phyloP scores from a whole-genome alignment of 1,284 basidiomycete genomes.

The Leccinum huronense region DNA sequence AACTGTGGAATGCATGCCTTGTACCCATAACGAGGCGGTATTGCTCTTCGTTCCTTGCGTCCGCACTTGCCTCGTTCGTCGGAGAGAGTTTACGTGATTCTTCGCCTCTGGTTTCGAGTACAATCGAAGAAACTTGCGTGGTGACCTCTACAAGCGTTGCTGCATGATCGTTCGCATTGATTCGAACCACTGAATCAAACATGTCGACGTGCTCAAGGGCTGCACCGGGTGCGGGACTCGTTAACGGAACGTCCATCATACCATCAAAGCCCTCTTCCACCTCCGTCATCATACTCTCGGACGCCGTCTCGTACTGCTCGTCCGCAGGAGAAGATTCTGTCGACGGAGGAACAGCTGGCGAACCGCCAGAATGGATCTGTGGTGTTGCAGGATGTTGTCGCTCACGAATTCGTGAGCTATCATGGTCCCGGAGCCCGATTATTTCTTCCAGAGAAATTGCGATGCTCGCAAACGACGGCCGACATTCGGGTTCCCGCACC shows the following conservation, averaged over 20 bases:
- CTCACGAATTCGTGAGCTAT: neutral
- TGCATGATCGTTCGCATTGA: neutral
- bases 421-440: constrained; percentile 10
- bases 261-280: constrained; percentile 8
- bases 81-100: constrained; percentile 50
- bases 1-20: constrained; percentile 66
- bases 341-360: constrained; percentile 1
- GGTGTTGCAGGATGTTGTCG: neutral
- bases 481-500: constrained; percentile 42
- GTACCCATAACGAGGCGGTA: constrained; percentile 52
- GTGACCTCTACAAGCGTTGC: constrained; percentile 3
- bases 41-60: constrained; percentile 55
- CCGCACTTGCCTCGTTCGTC: constrained; percentile 43
- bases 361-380: constrained; percentile 6
- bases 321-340: constrained; percentile 26
- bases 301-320: constrained; percentile 27
- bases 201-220: neutral
- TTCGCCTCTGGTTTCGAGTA: constrained; percentile 32
- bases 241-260: constrained; percentile 24
- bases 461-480: constrained; percentile 51
- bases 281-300: constrained; percentile 25
- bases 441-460: constrained; percentile 41
- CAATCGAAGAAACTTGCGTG: constrained; percentile 29
- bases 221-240: constrained; percentile 16
- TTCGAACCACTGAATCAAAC: neutral